Conservation (phyloP, 257 asterid species). For the Mitragyna speciosa region DNA sequence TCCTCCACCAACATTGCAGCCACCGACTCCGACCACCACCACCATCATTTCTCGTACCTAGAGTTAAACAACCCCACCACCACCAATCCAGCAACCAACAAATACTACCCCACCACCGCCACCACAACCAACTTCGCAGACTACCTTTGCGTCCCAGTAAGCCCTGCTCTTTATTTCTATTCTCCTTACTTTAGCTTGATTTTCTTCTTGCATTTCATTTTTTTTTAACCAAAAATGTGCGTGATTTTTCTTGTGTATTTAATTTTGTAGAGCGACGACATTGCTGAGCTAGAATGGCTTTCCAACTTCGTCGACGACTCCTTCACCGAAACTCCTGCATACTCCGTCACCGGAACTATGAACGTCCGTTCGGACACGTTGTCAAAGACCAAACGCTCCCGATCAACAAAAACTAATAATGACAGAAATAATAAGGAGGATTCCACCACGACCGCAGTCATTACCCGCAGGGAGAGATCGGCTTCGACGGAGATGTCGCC, state of each 20-base stretch:
- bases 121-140: slow-evolving; percentile 43
- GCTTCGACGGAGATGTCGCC: slow-evolving; percentile 22
- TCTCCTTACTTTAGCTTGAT: background rate
- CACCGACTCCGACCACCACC: slow-evolving; percentile 37
- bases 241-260: background rate
- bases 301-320: slow-evolving; percentile 73
- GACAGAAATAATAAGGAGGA: background rate
- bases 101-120: slow-evolving; percentile 17
- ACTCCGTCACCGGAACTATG: slow-evolving; percentile 32
- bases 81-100: slow-evolving; percentile 16
- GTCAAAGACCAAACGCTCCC: slow-evolving; percentile 46
- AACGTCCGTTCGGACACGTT: slow-evolving; percentile 20
- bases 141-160: slow-evolving; percentile 53
- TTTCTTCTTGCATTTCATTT: background rate
- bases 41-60: slow-evolving; percentile 27
- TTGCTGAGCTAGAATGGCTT: slow-evolving; percentile 78
- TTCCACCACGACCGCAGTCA: background rate
- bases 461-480: slow-evolving; percentile 23
- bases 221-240: background rate
- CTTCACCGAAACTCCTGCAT: slow-evolving; percentile 44
- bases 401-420: slow-evolving; percentile 19
- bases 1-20: slow-evolving; percentile 22
- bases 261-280: slow-evolving; percentile 48
- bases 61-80: slow-evolving; percentile 17
- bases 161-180: background rate